Base-by-base conservation (phyloP, 2,329 filamentous ascomycete species). In the Aspergillus niger region DNA sequence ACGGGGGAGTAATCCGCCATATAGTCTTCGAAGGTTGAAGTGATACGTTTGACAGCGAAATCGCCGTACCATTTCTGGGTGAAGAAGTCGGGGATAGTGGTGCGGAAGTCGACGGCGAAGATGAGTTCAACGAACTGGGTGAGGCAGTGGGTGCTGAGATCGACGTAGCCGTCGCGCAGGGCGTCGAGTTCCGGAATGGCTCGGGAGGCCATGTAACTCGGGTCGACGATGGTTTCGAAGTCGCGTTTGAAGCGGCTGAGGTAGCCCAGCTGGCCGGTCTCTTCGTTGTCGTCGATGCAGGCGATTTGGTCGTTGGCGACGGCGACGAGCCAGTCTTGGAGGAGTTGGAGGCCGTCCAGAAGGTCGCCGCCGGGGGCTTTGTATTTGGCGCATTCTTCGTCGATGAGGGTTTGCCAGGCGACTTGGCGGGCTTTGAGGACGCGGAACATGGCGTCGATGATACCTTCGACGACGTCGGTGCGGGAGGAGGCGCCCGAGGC, bases 241-340 rank as follows among this genome's bases (percentile, higher is more conserved):
- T 95, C 91, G 68, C 89, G 86, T 68, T 88, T 88, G 85, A 97
- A 97, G 70, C 89, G 89, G 3, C 91, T 89, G 53, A 98, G 84
- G 79, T 97, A 97, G 30, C 90, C 91, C 26, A 90, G 81, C 32
- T 89, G 87, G 56, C 91, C 89, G 63, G 91, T 89, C 67, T 90
- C 90, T 72, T 84, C 79, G 61, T 86, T 86, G 74, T 98, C 96
- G 75, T 98, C 95, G 71, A 99, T 97, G 77, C 92, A 97, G 59
- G 93, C 93, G 74, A 99, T 98, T 76, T 99, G 95, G 78, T 99
- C 95, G 79, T 99, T 99, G 68, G 96, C 95, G 59, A 96, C 92
- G 49, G 95, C 93, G 56, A 99, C 88, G 58, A 99, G 89, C 92
- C 94, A 99, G 79, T 99, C 95, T 72, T 89, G 86, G 47, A 88